These are phyloP conservation scores for Trichocladium uniseriatum DNA, from an alignment of 495 filamentous ascomycete genomes.

Conservation along the genomic window DNA sequence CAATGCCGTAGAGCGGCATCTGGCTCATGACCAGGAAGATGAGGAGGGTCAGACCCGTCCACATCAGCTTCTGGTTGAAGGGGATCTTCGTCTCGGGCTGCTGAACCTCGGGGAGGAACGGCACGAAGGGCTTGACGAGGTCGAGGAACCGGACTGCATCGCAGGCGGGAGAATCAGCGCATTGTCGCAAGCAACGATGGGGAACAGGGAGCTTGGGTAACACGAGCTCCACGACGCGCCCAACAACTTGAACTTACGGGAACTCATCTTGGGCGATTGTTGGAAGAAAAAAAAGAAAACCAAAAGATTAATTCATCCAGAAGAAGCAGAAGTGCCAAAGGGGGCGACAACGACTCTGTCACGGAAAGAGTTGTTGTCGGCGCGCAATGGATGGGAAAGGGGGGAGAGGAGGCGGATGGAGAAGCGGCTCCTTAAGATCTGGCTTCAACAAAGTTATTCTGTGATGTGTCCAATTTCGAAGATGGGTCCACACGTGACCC, in stretches of 20 bases:
- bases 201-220: not conserved
- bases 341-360: conserved; percentile 33
- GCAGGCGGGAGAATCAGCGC: conserved; percentile 23
- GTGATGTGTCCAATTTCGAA: conserved; percentile 46
- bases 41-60: conserved; percentile 92
- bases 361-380: conserved; percentile 28
- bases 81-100: conserved; percentile 92
- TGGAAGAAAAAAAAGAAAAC: conserved; percentile 27
- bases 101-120: conserved; percentile 97
- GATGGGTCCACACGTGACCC: conserved; percentile 34
- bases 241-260: conserved; percentile 36
- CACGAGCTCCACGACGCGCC: conserved; percentile 19
- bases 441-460: conserved; percentile 41
- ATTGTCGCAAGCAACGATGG: conserved; percentile 8
- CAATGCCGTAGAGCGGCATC: conserved; percentile 95
- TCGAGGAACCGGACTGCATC: conserved; percentile 93
- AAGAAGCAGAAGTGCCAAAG: conserved; percentile 28
- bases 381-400: conserved; percentile 30
- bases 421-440: conserved; percentile 36
- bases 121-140: conserved; percentile 97
- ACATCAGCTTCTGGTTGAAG: conserved; percentile 99
- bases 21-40: conserved; percentile 99
- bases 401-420: conserved; percentile 29
- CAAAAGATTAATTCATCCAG: conserved; percentile 34
- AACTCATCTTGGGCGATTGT: conserved; percentile 47